These are phyloP conservation scores for Colletotrichum plurivorum DNA, from an alignment of 2,329 filamentous ascomycete genomes.

Conservation along the genomic window DNA sequence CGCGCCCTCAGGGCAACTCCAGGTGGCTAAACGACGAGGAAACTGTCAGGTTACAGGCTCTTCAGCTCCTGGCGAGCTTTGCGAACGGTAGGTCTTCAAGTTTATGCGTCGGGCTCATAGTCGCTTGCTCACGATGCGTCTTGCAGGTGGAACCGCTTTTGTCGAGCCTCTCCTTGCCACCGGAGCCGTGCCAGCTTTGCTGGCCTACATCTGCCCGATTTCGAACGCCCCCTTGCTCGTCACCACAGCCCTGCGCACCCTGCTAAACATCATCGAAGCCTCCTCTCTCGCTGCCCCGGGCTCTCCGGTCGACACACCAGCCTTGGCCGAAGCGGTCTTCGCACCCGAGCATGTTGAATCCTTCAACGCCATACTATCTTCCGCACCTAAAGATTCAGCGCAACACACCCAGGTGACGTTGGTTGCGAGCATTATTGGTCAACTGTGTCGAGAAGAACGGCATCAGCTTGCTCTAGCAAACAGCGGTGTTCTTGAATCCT, in stretches of 20 bases:
- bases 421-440: slow-evolving; percentile 68
- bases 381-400: slow-evolving; percentile 65
- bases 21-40: slow-evolving; percentile 71
- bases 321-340: slow-evolving; percentile 77
- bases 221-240: slow-evolving; percentile 77
- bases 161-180: slow-evolving; percentile 80
- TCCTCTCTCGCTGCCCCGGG: slow-evolving; percentile 67
- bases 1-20: slow-evolving; percentile 45
- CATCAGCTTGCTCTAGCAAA: slow-evolving; percentile 82
- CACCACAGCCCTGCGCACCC: slow-evolving; percentile 79
- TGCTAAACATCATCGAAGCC: slow-evolving; percentile 80
- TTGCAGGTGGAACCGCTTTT: slow-evolving; percentile 82
- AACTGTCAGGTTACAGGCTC: slow-evolving; percentile 80
- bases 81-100: slow-evolving; percentile 76
- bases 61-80: slow-evolving; percentile 87
- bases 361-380: slow-evolving; percentile 72
- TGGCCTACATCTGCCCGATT: slow-evolving; percentile 77
- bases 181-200: slow-evolving; percentile 76
- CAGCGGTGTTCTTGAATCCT: slow-evolving; percentile 81
- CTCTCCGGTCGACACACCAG: slow-evolving; percentile 62
- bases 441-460: slow-evolving; percentile 76
- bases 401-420: slow-evolving; percentile 74
- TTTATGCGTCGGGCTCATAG: not conserved
- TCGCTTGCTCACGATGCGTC: slow-evolving; percentile 15
- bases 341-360: slow-evolving; percentile 34